A percentile compares a stretch with the other conserved stretches of the same genome.
Evolutionary conservation across 2,329 filamentous ascomycete species (phyloP).

Genomic region (Alternaria tenuissima): DNA sequence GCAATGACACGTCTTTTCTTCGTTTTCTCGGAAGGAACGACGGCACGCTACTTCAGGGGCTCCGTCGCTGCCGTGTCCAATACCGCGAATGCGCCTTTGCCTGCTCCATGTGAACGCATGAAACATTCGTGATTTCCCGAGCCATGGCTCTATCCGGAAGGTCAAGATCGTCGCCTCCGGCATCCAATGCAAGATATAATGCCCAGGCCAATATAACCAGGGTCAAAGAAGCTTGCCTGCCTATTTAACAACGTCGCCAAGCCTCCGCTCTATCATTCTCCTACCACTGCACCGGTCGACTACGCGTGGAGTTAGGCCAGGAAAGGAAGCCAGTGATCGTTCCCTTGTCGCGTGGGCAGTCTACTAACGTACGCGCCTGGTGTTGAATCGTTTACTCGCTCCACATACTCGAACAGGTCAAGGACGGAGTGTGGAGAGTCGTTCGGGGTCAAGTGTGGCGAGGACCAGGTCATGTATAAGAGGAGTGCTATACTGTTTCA

Average conservation of each 20-base stretch:
- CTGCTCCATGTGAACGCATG: conserved; percentile 10
- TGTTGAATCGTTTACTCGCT: conserved; percentile 6
- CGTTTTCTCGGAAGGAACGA: neutral
- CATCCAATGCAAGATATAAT: conserved; percentile 25
- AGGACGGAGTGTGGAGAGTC: conserved; percentile 3
- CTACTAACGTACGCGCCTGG: conserved; percentile 12
- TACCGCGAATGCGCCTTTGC: neutral
- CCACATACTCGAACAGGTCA: neutral
- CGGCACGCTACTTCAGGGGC: conserved; percentile 3
- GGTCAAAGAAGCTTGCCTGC: conserved; percentile 24
- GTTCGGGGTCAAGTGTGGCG: conserved; percentile 6
- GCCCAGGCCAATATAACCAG: conserved; percentile 21
- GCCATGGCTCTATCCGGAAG: conserved; percentile 25
- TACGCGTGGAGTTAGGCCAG: conserved; percentile 16
- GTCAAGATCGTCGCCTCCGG: conserved; percentile 14
- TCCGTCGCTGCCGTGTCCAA: neutral
- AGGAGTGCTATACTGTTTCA: conserved; percentile 7
- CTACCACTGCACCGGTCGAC: conserved; percentile 12
- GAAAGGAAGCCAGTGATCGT: conserved; percentile 23
- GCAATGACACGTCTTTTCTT: neutral
- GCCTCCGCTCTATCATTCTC: conserved; percentile 12
- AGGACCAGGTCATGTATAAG: conserved; percentile 22
- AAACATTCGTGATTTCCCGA: conserved; percentile 15
- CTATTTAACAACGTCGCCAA: conserved; percentile 30
- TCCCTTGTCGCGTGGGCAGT: conserved; percentile 14